These are phyloP conservation scores for Zygosaccharomyces rouxii DNA, from an alignment of 805 yeast genomes.

Conservation along the genomic window DNA sequence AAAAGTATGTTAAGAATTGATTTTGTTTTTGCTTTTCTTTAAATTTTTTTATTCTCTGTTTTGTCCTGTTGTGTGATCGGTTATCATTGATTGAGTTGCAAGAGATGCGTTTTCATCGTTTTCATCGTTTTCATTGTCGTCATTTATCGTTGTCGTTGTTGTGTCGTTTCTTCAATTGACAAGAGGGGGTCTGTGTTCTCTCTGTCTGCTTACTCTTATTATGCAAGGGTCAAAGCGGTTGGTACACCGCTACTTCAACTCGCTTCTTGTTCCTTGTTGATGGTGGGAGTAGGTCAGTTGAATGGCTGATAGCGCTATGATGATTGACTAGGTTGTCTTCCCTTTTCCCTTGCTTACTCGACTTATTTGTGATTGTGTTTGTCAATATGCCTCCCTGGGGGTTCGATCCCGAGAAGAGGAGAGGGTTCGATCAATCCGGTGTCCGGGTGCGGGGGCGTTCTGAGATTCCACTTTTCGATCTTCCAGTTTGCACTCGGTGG, in stretches of 20 bases:
- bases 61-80: too few relatives aligned
- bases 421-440: neutral
- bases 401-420: neutral
- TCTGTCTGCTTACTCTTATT: neutral
- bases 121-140: neutral
- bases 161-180: too few relatives aligned
- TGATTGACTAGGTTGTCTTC: too few relatives aligned
- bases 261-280: neutral
- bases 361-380: neutral
- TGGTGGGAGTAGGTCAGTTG: neutral
- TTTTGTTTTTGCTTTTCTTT: neutral
- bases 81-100: too few relatives aligned
- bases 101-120: neutral
- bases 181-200: too few relatives aligned
- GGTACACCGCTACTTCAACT: neutral
- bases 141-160: too few relatives aligned
- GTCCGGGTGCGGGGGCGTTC: neutral
- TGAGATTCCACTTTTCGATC: neutral
- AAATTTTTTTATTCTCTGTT: neutral
- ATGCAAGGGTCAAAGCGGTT: neutral
- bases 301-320: too few relatives aligned
- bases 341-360: neutral
- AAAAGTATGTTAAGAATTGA: neutral
- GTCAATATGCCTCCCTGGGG: neutral
- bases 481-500: neutral